Evolutionary conservation across 192 early-diverging fungal genomes (phyloP).

Genomic region (Podila epigama): DNA sequence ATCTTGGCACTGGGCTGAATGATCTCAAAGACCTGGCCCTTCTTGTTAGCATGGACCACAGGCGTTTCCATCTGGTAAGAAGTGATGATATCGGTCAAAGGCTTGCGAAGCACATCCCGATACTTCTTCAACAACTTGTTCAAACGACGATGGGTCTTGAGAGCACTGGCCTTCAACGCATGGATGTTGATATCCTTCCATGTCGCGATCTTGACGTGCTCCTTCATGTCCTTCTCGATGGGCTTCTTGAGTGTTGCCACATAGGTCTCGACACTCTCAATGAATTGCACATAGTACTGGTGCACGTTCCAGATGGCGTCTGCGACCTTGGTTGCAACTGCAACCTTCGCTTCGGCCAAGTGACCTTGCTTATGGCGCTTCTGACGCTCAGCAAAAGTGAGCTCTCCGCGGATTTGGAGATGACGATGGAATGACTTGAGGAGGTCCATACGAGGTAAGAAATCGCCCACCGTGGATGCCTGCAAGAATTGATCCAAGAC

Average conservation of each 20-base stretch:
- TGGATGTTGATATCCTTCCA: slow-evolving; percentile 98
- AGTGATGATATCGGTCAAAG: slow-evolving; percentile 75
- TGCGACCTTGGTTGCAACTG: slow-evolving; percentile 45
- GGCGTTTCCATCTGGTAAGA: slow-evolving; percentile 50
- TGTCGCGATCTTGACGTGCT: slow-evolving; percentile 93
- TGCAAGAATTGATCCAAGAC: slow-evolving; percentile 86
- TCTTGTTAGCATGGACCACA: slow-evolving; percentile 43
- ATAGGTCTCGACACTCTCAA: slow-evolving; percentile 58
- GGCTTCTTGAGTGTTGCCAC: slow-evolving; percentile 70
- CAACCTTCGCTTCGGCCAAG: slow-evolving; percentile 21
- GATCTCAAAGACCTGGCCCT: slow-evolving; percentile 47
- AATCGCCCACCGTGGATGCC: slow-evolving; percentile 80
- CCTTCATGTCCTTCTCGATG: slow-evolving; percentile 87
- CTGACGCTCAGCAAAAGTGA: slow-evolving; percentile 31
- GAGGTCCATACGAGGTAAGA: slow-evolving; percentile 76
- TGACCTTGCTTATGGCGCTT: slow-evolving; percentile 32
- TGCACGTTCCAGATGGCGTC: slow-evolving; percentile 76
- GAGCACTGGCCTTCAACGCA: slow-evolving; percentile 88
- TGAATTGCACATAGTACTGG: slow-evolving; percentile 85
- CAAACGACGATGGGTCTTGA: slow-evolving; percentile 90
- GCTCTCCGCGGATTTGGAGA: slow-evolving; percentile 51
- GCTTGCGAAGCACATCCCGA: slow-evolving; percentile 75
- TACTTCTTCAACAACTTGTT: slow-evolving; percentile 92
- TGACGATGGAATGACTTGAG: slow-evolving; percentile 69
- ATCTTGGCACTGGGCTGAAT: slow-evolving; percentile 38